Evolutionary conservation across 2,329 filamentous ascomycete species (phyloP), one percentile per base, ranked within the genome.

Genomic region (Orbilia brochopaga): DNA sequence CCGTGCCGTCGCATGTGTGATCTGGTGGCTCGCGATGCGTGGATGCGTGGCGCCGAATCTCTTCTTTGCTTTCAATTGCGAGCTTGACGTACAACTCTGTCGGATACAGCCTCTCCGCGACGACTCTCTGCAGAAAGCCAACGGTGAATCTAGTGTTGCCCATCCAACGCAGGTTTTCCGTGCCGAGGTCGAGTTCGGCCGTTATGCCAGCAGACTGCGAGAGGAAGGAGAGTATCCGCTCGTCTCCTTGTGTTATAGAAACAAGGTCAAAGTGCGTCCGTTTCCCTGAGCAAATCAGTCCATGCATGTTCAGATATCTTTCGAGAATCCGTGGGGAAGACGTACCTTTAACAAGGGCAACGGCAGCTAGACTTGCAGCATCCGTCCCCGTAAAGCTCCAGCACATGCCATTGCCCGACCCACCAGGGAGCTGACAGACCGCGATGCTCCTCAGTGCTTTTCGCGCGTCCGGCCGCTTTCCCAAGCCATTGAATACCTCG

Each of bases 401-500:
- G 74, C 90, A 90, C 87, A 97, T 90, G 21, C 91, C 94, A 79
- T 99, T 99, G 4, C 94, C 94, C 55, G 90, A 94, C 13, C 94
- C 94, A 78, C 92, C 96, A 0, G 94, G 94, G 37, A 99, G 84
- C 77, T 96, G 91, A 21, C 88, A 88, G 1, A 99, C 87, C 0
- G 94, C 90, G 13, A 97, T 81, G 76, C 88, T 90, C 21, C 83
- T 81, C 70, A 99, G 81, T 0, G 93, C 94, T 62, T 84, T 84
- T 32, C 83, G 82, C 19, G 92, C 92, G 79, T 97, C 90, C 2
- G 84, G 78, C 42, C 91, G 87, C 79, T 87, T 88, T 13, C 86
- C 92, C 32, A 99, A 81, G 0, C 94, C 94, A 78, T 99, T 97
- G 82, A 97, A 96, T 7, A 96, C 89, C 80, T 99, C 94, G 78